Base-by-base conservation (phyloP, 345 rosid genomes). In the Rubroshorea leprosula region DNA sequence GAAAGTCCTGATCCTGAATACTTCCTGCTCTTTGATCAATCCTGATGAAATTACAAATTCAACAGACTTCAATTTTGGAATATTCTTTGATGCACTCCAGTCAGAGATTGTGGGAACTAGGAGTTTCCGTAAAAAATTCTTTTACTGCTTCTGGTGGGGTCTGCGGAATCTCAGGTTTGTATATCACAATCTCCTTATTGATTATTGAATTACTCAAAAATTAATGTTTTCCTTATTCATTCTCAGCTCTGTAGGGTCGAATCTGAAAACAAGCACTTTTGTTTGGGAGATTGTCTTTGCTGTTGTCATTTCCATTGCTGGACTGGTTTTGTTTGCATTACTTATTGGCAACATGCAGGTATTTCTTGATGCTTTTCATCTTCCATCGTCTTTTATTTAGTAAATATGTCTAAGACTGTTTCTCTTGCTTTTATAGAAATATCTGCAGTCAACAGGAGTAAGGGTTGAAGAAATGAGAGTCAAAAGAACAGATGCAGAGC, bases 131-230 rank as follows among this genome's bases (percentile, higher is more conserved):
- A 41, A 67, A 68, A 87, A 90, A 52, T 77, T 83, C 48, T 78
- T 70, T 24, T 90, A 82, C 75, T 90, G 97, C 80, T 85, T 90
- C 65, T 87, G 97, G 97, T 87, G 97, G 97, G 97, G 96, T 54
- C 70, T 87, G 66, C 96, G 84, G 45, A 91, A 79, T 74, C 76
- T 91, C 12, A 90, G 97, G 95, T 89, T 55, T 58, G 84, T 68
- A 46, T 22, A 51, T 31, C 27, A 20, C 25, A 19, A 48, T 20
- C 29, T 16, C 52, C 35, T 18, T 29, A 19, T 29, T 58, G 17
- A 23, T 31, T 58, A 13, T n/a, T 6, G 0, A 47, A 15, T 10
- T 9, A 24, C 26, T 35, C 16, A 22, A 41, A 1, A 17, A 5
- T 49, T 60, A 54, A 14, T 0, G 18, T 24, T 49, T 61, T n/a